Percentiles rank a stretch among this genome's conserved stretches.
Conservation (phyloP, 306 rosid species). For the Potentilla sterilis region DNA sequence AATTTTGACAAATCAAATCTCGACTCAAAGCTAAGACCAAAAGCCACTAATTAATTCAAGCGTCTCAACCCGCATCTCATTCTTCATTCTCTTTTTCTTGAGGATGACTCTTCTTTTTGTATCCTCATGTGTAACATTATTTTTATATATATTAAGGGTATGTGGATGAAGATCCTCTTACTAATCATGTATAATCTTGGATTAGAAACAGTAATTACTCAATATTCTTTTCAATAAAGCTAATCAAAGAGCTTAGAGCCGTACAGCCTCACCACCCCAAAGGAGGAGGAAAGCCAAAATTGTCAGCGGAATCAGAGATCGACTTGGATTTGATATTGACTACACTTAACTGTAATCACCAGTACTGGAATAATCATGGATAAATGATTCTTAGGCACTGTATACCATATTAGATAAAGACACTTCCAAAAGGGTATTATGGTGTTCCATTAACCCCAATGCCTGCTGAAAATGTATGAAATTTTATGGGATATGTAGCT, state of each 20-base stretch:
- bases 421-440: conserved; percentile 13
- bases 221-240: not conserved
- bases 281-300: not conserved
- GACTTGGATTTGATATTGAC: conserved; percentile 6
- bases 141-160: not conserved
- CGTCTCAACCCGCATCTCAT: conserved; percentile 29
- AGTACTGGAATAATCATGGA: conserved; percentile 16
- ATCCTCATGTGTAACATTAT: conserved; percentile 7
- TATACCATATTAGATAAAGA: not conserved
- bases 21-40: conserved; percentile 29
- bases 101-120: conserved; percentile 20
- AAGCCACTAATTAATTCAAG: conserved; percentile 41
- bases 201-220: not conserved
- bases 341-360: not conserved
- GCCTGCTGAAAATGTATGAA: not conserved
- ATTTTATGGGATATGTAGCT: conserved; percentile 12
- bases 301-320: conserved; percentile 9
- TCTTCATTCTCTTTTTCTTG: conserved; percentile 26
- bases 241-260: not conserved
- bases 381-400: conserved; percentile 14
- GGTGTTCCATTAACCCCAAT: not conserved
- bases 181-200: not conserved
- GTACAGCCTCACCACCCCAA: conserved; percentile 8
- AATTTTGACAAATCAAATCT: conserved; percentile 31
- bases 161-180: conserved; percentile 7